Evolutionary conservation across 805 yeast species (phyloP).

Genomic region (Kuraishia piskuri): DNA sequence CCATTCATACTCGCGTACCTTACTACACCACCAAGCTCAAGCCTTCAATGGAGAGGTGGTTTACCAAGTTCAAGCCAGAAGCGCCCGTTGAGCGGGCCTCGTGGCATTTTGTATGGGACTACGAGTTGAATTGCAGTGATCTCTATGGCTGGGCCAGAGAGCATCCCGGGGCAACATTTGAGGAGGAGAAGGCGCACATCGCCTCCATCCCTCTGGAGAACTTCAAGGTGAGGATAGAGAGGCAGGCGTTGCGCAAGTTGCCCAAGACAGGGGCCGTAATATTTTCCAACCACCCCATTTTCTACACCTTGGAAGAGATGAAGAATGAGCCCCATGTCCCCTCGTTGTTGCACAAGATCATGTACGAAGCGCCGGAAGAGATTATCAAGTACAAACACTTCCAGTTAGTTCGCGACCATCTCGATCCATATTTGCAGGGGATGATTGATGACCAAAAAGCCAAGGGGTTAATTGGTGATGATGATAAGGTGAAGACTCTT

Average conservation of each 20-base stretch:
- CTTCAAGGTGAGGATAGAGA: slow-evolving; percentile 61
- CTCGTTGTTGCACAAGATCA: slow-evolving; percentile 49
- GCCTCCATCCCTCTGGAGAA: slow-evolving; percentile 34
- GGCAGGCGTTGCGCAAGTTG: slow-evolving; percentile 61
- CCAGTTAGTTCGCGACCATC: slow-evolving; percentile 47
- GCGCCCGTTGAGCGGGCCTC: slow-evolving; percentile 69
- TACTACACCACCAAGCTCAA: slow-evolving; percentile 58
- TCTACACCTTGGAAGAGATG: slow-evolving; percentile 71
- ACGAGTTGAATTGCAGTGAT: slow-evolving; percentile 44
- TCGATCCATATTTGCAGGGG: slow-evolving; percentile 46
- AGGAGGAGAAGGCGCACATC: slow-evolving; percentile 36
- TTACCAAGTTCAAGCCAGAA: slow-evolving; percentile 46
- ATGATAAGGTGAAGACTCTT: slow-evolving; percentile 48
- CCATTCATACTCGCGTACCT: slow-evolving; percentile 62
- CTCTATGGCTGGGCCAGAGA: slow-evolving; percentile 35
- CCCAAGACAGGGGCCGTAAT: slow-evolving; percentile 60
- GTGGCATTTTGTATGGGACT: slow-evolving; percentile 71
- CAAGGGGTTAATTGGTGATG: slow-evolving; percentile 43
- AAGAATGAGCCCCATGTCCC: slow-evolving; percentile 75
- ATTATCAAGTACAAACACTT: slow-evolving; percentile 59
- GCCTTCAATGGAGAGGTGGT: slow-evolving; percentile 69
- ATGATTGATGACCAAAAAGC: slow-evolving; percentile 52
- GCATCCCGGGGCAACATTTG: slow-evolving; percentile 5
- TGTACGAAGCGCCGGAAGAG: slow-evolving; percentile 58
- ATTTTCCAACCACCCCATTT: slow-evolving; percentile 69